Conservation (phyloP, 177 flowering plant genomes). For the Vitis hybrid region DNA sequence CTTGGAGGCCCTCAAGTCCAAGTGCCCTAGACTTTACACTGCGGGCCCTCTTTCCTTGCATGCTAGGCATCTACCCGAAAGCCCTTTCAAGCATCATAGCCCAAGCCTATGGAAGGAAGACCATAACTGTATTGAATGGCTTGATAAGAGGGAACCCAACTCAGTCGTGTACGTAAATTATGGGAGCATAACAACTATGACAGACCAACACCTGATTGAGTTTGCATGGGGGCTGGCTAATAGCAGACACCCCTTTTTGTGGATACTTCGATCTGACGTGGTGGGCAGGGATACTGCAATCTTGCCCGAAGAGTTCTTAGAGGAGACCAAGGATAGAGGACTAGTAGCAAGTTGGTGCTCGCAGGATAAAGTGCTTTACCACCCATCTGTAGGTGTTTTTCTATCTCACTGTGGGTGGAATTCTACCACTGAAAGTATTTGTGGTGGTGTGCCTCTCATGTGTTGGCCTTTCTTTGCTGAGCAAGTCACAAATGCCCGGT, state of each 20-base stretch:
- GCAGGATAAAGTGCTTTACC: slow-evolving; percentile 25
- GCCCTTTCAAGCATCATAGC: background rate
- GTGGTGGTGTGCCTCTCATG: slow-evolving; percentile 22
- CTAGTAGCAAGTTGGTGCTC: slow-evolving; percentile 25
- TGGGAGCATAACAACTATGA: slow-evolving; percentile 25
- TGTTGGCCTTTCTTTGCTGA: slow-evolving; percentile 41
- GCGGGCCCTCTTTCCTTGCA: slow-evolving; percentile 21
- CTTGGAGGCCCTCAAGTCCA: slow-evolving; percentile 15
- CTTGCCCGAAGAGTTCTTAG: slow-evolving; percentile 16
- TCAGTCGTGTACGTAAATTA: slow-evolving; percentile 34
- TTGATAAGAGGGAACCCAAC: slow-evolving; percentile 14
- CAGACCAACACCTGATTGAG: slow-evolving; percentile 17
- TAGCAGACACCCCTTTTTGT: slow-evolving; percentile 27
- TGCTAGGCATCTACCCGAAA: background rate
- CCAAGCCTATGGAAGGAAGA: slow-evolving; percentile 31
- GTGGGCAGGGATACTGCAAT: slow-evolving; percentile 5
- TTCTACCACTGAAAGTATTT: slow-evolving; percentile 25
- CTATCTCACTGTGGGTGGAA: slow-evolving; percentile 39
- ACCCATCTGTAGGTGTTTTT: slow-evolving; percentile 30
- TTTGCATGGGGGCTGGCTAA: slow-evolving; percentile 43
- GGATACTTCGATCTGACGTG: slow-evolving; percentile 22
- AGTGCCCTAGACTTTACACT: slow-evolving; percentile 10
- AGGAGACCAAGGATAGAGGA: slow-evolving; percentile 27
- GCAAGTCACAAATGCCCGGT: slow-evolving; percentile 28
- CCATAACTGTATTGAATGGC: slow-evolving; percentile 25